These are phyloP conservation scores for Picea sitchensis DNA, from an alignment of 75 land plant genomes.

Conservation along the genomic window DNA sequence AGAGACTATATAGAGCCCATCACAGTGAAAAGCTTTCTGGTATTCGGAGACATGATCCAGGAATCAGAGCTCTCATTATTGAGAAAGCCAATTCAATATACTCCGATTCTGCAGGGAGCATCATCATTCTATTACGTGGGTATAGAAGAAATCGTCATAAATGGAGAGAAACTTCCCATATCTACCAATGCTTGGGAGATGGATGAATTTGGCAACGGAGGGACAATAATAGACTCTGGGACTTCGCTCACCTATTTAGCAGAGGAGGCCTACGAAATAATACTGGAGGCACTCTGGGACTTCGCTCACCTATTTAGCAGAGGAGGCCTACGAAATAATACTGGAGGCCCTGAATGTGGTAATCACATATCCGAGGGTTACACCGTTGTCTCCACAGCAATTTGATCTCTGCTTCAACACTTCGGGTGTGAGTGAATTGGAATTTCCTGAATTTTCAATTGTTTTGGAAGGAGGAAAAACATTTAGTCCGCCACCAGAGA, in stretches of 20 bases:
- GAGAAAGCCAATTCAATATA: conserved; percentile 8
- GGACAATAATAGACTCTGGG: conserved; percentile 61
- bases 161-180: conserved; percentile 22
- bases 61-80: neutral
- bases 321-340: conserved; percentile 34
- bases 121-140: conserved; percentile 40
- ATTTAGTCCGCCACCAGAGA: conserved; percentile 49
- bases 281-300: conserved; percentile 65
- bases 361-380: neutral
- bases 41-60: conserved; percentile 34
- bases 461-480: conserved; percentile 40
- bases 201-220: conserved; percentile 18
- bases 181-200: conserved; percentile 37
- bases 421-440: conserved; percentile 19
- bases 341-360: conserved; percentile 28
- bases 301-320: conserved; percentile 36
- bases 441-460: conserved; percentile 41
- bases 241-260: conserved; percentile 45
- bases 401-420: conserved; percentile 64
- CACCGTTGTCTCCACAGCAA: conserved; percentile 13
- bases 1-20: conserved; percentile 41
- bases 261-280: conserved; percentile 27
- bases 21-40: conserved; percentile 36
- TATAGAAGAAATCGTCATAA: conserved; percentile 24
- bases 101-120: conserved; percentile 12